Conservation (phyloP, 2,329 filamentous ascomycete genomes). For the Hypoxylon sp. region DNA sequence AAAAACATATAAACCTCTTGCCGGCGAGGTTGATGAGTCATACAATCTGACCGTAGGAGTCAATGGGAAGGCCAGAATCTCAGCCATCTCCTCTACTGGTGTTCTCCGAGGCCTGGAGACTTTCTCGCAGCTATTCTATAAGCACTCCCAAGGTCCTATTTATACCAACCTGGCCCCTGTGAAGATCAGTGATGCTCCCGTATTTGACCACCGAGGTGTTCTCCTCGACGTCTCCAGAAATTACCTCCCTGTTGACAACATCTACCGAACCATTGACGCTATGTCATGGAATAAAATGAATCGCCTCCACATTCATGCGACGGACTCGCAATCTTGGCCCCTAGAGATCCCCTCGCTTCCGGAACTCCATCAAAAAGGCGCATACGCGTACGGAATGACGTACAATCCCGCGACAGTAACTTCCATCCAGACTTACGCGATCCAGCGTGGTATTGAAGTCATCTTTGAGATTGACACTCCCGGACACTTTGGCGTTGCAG, state of each 20-base stretch:
- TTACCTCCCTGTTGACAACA: slow-evolving; percentile 76
- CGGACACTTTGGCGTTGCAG: slow-evolving; percentile 80
- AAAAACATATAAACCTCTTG: slow-evolving; percentile 71
- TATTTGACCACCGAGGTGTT: slow-evolving; percentile 82
- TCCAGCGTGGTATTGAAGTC: slow-evolving; percentile 77
- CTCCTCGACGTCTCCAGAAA: slow-evolving; percentile 84
- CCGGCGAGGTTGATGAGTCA: slow-evolving; percentile 79
- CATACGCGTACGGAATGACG: slow-evolving; percentile 76
- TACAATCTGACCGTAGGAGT: slow-evolving; percentile 76
- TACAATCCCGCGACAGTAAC: slow-evolving; percentile 77
- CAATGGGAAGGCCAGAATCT: slow-evolving; percentile 73
- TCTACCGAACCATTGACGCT: slow-evolving; percentile 82
- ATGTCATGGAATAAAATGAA: slow-evolving; percentile 87
- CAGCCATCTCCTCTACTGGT: slow-evolving; percentile 76
- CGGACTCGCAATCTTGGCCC: slow-evolving; percentile 89
- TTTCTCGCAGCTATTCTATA: slow-evolving; percentile 84
- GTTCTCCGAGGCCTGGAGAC: slow-evolving; percentile 81
- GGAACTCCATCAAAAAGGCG: slow-evolving; percentile 78
- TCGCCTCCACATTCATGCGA: slow-evolving; percentile 83
- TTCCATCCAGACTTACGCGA: slow-evolving; percentile 78
- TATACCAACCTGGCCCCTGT: slow-evolving; percentile 83
- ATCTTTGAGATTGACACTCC: slow-evolving; percentile 86
- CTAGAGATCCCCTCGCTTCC: slow-evolving; percentile 83
- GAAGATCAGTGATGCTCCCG: slow-evolving; percentile 78
- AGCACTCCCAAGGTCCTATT: slow-evolving; percentile 72